Percentiles rank a stretch among this genome's conserved stretches.
These are phyloP conservation scores for Fennellomyces sp. DNA, from an alignment of 371 early-diverging fungal genomes.

Conservation along the genomic window DNA sequence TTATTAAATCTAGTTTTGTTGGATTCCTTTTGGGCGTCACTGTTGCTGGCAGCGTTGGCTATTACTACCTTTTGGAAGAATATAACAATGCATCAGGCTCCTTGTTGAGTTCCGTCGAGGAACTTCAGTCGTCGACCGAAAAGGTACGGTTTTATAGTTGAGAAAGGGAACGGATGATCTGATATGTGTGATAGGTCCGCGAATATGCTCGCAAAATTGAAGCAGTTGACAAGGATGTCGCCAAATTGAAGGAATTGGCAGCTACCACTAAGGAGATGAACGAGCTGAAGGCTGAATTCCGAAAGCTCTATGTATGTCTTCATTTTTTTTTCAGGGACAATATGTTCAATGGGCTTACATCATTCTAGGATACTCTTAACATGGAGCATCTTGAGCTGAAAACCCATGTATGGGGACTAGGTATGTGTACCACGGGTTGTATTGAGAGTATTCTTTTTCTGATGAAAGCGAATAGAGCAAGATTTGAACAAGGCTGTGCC, in stretches of 20 bases:
- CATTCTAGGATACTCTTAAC: constrained; percentile 62
- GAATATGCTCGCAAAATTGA: constrained; percentile 82
- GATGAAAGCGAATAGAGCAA: constrained; percentile 10
- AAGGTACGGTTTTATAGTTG: constrained; percentile 45
- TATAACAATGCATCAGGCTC: constrained; percentile 75
- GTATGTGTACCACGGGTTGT: constrained; percentile 11
- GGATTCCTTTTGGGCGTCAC: constrained; percentile 83
- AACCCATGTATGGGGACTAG: constrained; percentile 78
- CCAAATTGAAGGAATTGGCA: constrained; percentile 55
- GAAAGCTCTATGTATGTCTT: constrained; percentile 64
- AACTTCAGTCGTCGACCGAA: constrained; percentile 76
- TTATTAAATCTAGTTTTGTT: constrained; percentile 51
- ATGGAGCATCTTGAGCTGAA: constrained; percentile 78
- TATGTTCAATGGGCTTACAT: neutral
- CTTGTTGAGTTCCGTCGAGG: constrained; percentile 73
- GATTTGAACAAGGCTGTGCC: constrained; percentile 20
- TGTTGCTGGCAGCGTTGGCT: constrained; percentile 76
- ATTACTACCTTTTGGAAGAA: constrained; percentile 81
- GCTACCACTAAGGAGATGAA: constrained; percentile 71
- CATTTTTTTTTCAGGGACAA: neutral
- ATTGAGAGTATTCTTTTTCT: neutral
- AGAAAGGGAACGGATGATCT: neutral
- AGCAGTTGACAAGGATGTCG: constrained; percentile 66
- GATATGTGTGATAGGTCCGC: constrained; percentile 47
- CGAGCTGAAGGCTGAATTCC: constrained; percentile 64